These are phyloP conservation scores for Xanthoconium purpureum DNA, from an alignment of 768 basidiomycete genomes.

Conservation along the genomic window DNA sequence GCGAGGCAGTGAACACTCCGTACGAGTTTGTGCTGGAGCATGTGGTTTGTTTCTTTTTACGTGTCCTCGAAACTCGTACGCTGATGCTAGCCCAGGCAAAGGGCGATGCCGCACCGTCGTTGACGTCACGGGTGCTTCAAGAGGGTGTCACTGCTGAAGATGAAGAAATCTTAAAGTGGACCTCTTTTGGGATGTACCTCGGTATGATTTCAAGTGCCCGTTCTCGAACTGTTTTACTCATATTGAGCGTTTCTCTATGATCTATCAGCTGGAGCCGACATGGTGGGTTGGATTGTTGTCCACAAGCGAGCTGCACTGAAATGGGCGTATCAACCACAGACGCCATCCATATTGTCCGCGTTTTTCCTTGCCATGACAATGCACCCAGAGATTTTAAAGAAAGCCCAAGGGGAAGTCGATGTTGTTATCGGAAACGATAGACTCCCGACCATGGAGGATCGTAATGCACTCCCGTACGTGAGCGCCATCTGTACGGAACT, in stretches of 20 bases:
- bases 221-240: not conserved
- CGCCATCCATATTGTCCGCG: not conserved
- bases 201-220: not conserved
- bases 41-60: not conserved
- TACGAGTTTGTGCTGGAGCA: not conserved
- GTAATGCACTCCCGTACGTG: not conserved
- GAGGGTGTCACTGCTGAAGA: not conserved
- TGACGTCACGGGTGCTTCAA: not conserved
- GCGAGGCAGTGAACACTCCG: not conserved
- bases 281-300: not conserved
- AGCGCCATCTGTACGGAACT: not conserved
- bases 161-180: not conserved
- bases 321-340: not conserved
- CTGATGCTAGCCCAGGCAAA: not conserved
- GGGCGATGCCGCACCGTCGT: not conserved
- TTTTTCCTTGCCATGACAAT: not conserved
- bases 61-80: not conserved
- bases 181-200: not conserved
- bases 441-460: not conserved
- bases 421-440: not conserved
- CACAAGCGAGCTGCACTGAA: not conserved
- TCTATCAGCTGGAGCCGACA: not conserved
- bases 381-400: not conserved
- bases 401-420: not conserved
- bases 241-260: not conserved